Base-by-base conservation (phyloP, 2,329 filamentous ascomycete genomes). In the Pseudocercospora eumusae region DNA sequence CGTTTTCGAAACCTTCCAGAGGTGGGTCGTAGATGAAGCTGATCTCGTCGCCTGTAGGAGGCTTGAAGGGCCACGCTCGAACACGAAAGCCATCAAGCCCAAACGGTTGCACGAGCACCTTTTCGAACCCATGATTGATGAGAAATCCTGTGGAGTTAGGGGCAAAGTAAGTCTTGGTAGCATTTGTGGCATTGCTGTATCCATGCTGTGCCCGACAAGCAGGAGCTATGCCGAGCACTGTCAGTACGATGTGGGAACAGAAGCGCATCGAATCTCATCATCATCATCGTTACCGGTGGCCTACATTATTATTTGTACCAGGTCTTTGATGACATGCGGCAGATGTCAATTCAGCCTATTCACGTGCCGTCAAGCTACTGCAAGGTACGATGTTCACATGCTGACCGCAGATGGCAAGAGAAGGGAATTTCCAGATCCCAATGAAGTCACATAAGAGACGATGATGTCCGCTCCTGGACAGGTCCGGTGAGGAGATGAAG, bases 41-140 rank as follows among this genome's bases (percentile, higher is more conserved):
- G 64, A 75, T 68, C 61, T 77, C 75, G 20, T 75, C 68, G 11
- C 74, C 75, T 2, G 70, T 73, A 6, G 73, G 72, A 23, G 74
- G 74, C 10, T 73, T 67, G 62, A 73, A 77, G 0, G 75, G 73
- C 76, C 75, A 77, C 7, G 76, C 75, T 57, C 76, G 71, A 4
- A 78, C 74, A 6, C 76, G 72, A 53, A 77, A 77, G 1, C 76
- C 76, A 64, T 77, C 76, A 55, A 75, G 76, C 11, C 76, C 76
- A 66, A 73, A 77, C 10, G 75, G 76, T 56, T 78, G 75, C 4
- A 78, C 73, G 1, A 77, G 67, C 1, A 78, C 66, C 1, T 73
- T 75, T 63, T 78, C 76, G 45, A 76, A 76, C 8, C 76, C 76
- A 70, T 78, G 75, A 31, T 75, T 71, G 59, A 77, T 72, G 9